Percentiles rank a stretch among this genome's conserved stretches.
These are phyloP conservation scores for Alternaria hordeiaustralica DNA, from an alignment of 2,329 filamentous ascomycete species.

Conservation along the genomic window DNA sequence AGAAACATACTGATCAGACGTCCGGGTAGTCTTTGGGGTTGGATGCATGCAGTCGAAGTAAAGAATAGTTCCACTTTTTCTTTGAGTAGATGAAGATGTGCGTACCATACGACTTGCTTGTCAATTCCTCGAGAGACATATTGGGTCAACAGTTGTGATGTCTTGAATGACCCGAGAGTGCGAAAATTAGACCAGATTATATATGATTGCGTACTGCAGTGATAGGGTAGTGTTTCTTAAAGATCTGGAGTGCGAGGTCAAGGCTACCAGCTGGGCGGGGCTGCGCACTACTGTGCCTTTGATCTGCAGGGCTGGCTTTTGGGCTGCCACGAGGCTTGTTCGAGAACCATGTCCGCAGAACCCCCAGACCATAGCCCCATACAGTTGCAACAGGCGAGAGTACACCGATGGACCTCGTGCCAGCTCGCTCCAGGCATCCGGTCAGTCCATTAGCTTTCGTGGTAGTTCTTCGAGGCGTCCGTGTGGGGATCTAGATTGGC, in stretches of 20 bases:
- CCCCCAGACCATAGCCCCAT: not conserved
- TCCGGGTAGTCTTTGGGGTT: too few species aligned
- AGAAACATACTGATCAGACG: not conserved
- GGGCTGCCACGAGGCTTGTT: not conserved
- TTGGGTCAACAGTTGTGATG: not conserved
- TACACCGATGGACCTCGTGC: not conserved
- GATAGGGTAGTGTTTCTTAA: not conserved
- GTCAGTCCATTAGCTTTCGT: not conserved
- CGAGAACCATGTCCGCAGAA: not conserved
- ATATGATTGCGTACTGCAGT: not conserved
- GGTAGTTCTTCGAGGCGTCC: not conserved
- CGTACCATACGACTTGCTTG: constrained; percentile 27
- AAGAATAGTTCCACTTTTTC: too few species aligned
- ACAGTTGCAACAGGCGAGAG: not conserved
- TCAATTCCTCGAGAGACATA: constrained; percentile 34
- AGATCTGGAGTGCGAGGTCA: not conserved
- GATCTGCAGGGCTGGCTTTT: not conserved
- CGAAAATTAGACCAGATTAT: not conserved
- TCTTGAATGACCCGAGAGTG: too few species aligned
- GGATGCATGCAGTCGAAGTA: not conserved
- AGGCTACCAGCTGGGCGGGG: not conserved
- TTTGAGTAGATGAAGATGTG: not conserved
- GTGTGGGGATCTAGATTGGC: not conserved
- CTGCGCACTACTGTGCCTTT: not conserved
- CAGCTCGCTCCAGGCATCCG: not conserved